Percentiles rank a stretch among this genome's conserved stretches.
Evolutionary conservation across 2,329 filamentous ascomycete genomes (phyloP).

Genomic region (Verticillium albo-atrum): DNA sequence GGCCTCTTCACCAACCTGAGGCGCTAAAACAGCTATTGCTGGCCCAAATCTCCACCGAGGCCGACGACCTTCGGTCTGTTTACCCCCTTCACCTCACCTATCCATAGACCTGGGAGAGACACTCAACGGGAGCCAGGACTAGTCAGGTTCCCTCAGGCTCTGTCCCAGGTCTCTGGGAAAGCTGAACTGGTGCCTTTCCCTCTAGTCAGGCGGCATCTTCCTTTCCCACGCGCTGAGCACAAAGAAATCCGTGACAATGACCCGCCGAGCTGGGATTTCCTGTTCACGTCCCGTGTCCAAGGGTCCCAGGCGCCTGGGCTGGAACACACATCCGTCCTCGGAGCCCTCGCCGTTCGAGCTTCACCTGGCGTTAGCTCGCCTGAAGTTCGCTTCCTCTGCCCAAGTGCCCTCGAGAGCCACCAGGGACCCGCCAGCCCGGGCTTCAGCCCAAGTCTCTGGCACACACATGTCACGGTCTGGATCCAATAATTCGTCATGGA

Average conservation of each 20-base stretch:
- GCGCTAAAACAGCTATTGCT: background rate
- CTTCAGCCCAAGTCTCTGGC: background rate
- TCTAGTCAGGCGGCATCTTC: background rate
- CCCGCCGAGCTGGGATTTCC: background rate
- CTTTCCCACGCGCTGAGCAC: background rate
- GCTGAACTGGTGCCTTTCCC: background rate
- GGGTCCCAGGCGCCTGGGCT: background rate
- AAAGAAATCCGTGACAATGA: background rate
- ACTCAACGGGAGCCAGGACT: background rate
- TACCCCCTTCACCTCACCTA: background rate
- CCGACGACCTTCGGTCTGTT: background rate
- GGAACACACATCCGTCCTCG: background rate
- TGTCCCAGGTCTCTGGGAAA: background rate
- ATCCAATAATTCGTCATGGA: background rate
- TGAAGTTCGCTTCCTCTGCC: background rate
- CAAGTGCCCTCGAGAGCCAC: no score
- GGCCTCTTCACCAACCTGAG: background rate
- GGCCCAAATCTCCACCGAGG: background rate
- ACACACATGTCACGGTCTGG: background rate
- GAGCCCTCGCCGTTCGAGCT: background rate
- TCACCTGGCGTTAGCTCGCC: background rate
- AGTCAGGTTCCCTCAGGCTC: background rate
- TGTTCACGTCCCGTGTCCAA: background rate
- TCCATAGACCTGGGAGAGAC: background rate
- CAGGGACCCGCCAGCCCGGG: background rate